Conservation (phyloP, 306 rosid species). For the Prinsepia uniflora region DNA sequence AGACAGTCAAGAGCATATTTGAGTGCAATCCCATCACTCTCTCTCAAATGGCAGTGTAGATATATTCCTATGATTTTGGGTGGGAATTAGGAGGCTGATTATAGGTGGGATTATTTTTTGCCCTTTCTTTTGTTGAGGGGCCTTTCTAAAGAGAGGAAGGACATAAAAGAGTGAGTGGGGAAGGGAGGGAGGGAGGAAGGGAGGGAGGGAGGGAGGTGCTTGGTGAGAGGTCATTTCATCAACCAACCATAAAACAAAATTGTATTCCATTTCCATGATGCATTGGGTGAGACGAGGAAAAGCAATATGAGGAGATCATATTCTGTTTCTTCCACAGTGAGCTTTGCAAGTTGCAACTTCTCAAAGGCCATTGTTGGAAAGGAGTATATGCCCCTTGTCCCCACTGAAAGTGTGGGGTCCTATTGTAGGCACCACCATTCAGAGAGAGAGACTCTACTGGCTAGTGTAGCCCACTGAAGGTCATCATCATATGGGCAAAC, state of each 20-base stretch:
- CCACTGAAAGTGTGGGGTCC: conserved; percentile 54
- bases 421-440: conserved; percentile 27
- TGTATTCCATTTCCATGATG: conserved; percentile 49
- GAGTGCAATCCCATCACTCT: conserved; percentile 57
- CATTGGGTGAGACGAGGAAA: conserved; percentile 37
- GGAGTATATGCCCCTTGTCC: conserved; percentile 54
- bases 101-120: conserved; percentile 17
- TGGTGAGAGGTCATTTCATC: conserved; percentile 74
- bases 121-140: neutral
- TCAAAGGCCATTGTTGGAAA: conserved; percentile 46
- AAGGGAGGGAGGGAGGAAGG: conserved; percentile 17
- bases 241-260: conserved; percentile 49
- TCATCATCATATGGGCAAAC: conserved; percentile 35
- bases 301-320: conserved; percentile 40
- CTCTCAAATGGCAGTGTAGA: conserved; percentile 26
- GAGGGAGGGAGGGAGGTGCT: conserved; percentile 24
- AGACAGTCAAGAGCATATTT: conserved; percentile 60
- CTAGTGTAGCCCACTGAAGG: conserved; percentile 41
- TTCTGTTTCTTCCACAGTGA: conserved; percentile 29
- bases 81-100: conserved; percentile 26
- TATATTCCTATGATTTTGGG: conserved; percentile 27
- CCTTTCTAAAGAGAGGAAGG: conserved; percentile 14
- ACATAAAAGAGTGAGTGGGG: conserved; percentile 25
- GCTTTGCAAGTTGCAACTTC: conserved; percentile 38
- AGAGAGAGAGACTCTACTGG: conserved; percentile 15